Conservation (phyloP, 257 asterid species). For the Salvia rosmarinus region DNA sequence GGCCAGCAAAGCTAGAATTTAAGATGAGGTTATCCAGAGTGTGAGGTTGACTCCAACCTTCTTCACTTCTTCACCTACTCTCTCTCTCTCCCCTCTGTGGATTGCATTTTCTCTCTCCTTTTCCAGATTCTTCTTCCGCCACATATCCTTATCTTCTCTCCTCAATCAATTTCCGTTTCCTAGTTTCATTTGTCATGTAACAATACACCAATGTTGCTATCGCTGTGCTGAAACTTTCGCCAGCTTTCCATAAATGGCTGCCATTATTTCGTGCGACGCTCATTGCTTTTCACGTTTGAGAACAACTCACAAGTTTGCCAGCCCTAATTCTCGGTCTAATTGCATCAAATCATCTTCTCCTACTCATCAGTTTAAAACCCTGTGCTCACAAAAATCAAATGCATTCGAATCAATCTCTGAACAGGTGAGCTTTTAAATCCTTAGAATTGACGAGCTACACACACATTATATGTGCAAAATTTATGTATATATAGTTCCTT, state of each 20-base stretch:
- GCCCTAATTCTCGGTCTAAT: constrained; percentile 34
- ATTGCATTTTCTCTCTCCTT: constrained; percentile 30
- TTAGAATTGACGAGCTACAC: neutral
- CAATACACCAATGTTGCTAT: constrained; percentile 41
- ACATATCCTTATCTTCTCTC: constrained; percentile 53
- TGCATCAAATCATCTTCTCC: constrained; percentile 35
- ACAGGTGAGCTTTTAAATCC: constrained; percentile 50
- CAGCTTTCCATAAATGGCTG: constrained; percentile 66
- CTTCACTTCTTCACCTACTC: constrained; percentile 34
- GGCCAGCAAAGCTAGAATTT: constrained; percentile 4
- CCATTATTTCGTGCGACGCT: constrained; percentile 57
- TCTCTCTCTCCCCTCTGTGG: constrained; percentile 40
- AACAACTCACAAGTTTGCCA: constrained; percentile 35
- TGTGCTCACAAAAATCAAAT: constrained; percentile 44
- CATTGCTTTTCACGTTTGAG: constrained; percentile 45
- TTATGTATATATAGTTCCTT: no score
- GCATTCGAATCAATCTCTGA: constrained; percentile 40
- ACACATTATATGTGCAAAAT: neutral
- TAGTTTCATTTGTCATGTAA: neutral
- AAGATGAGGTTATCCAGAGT: constrained; percentile 62
- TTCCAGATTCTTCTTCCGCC: constrained; percentile 30
- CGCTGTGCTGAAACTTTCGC: constrained; percentile 26
- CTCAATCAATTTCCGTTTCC: constrained; percentile 8
- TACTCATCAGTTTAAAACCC: constrained; percentile 38
- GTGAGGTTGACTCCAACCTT: constrained; percentile 58